phyloP scores from a whole-genome alignment of 768 basidiomycete species.

The Mycena sanguinolenta region DNA sequence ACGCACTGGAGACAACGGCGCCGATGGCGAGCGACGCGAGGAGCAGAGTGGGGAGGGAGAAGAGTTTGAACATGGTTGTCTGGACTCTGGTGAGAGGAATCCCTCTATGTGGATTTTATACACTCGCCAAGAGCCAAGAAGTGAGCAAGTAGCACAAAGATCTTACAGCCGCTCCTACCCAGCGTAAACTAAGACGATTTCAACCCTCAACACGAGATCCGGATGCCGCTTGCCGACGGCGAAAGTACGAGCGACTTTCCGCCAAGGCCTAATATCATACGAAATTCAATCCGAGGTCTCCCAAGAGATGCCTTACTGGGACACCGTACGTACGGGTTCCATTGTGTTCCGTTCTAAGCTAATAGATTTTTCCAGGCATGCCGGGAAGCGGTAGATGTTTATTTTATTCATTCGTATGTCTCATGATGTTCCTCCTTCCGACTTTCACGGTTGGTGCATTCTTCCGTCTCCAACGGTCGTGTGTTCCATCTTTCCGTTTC shows the following conservation, averaged over 20 bases:
- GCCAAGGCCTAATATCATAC: not conserved
- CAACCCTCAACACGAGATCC: not conserved
- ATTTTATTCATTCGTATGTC: too few species aligned
- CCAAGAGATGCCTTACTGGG: conserved; percentile 2
- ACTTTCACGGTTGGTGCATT: too few species aligned
- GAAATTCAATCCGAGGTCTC: conserved; percentile 14
- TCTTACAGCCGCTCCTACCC: conserved; percentile 14
- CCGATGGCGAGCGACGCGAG: conserved; percentile 22
- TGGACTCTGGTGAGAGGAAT: conserved; percentile 21
- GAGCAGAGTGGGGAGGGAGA: conserved; percentile 18
- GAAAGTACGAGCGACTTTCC: not conserved
- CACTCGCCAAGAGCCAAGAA: conserved; percentile 14
- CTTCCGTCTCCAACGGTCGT: not conserved
- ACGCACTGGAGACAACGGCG: conserved; percentile 26
- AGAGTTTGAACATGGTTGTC: too few species aligned
- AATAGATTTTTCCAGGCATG: not conserved
- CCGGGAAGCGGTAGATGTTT: too few species aligned
- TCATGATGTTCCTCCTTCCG: too few species aligned
- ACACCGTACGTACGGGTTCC: conserved; percentile 6
- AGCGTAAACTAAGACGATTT: too few species aligned
- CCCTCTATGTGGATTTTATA: conserved; percentile 18
- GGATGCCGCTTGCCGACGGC: not conserved
- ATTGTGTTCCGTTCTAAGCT: not conserved
- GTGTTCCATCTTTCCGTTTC: conserved; percentile 9
- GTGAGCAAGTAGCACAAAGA: conserved; percentile 18